Evolutionary conservation across 2,329 filamentous ascomycete species (phyloP).

Genomic region (Curvularia spicifera): DNA sequence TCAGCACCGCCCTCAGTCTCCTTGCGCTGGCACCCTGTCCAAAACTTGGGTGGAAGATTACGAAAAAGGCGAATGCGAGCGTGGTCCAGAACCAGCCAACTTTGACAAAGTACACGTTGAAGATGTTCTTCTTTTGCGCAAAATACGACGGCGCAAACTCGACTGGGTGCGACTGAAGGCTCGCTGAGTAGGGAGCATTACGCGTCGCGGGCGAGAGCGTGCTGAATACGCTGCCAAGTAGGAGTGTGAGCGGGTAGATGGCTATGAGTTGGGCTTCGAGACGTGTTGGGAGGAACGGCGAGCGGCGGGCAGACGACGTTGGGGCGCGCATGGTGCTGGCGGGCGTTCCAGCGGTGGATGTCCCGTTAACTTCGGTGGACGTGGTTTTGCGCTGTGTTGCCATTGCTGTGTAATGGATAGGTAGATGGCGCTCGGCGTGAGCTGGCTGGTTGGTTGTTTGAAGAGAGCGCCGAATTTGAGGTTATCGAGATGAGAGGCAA

Average conservation of each 20-base stretch:
- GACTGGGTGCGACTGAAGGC: conserved; percentile 67
- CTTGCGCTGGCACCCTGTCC: conserved; percentile 53
- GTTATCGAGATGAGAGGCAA: not conserved
- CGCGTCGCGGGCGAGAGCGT: conserved; percentile 74
- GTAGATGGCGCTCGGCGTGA: conserved; percentile 1
- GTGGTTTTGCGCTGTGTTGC: conserved; percentile 43
- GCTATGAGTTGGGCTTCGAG: conserved; percentile 69
- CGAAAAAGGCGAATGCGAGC: conserved; percentile 72
- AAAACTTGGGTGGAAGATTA: conserved; percentile 69
- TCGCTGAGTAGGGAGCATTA: conserved; percentile 66
- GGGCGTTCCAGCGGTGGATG: conserved; percentile 34
- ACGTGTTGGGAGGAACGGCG: conserved; percentile 72
- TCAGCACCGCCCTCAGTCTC: conserved; percentile 64
- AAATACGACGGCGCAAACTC: conserved; percentile 79
- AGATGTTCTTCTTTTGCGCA: conserved; percentile 87
- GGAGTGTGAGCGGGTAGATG: conserved; percentile 77
- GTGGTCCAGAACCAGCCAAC: conserved; percentile 93
- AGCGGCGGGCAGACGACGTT: conserved; percentile 41
- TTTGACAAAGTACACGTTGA: conserved; percentile 95
- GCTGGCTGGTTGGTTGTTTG: conserved; percentile 2
- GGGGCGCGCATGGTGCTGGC: conserved; percentile 30
- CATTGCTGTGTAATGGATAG: conserved; percentile 27
- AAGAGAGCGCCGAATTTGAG: not conserved
- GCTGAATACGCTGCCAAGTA: conserved; percentile 83
- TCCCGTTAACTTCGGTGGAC: conserved; percentile 18